phyloP scores from a whole-genome alignment of 2,329 filamentous ascomycete genomes.

The Colletotrichum truncatum region DNA sequence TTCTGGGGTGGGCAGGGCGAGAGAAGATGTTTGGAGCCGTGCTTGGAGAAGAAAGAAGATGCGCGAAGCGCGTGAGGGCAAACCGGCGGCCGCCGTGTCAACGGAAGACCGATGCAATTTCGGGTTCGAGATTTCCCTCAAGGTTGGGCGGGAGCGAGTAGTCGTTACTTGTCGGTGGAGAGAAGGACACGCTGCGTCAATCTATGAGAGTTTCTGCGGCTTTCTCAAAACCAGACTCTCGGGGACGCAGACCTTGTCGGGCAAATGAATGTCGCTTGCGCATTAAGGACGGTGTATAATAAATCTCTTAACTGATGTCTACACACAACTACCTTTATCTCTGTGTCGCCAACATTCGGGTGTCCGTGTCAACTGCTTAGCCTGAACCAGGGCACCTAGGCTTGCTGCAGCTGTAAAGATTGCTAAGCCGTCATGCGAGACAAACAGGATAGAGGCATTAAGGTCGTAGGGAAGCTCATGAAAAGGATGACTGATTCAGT shows the following conservation, averaged over 20 bases:
- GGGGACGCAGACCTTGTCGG: not conserved
- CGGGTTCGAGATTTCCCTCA: slow-evolving; percentile 67
- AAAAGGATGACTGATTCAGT: too few relatives aligned
- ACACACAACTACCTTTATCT: too few relatives aligned
- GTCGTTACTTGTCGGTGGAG: slow-evolving; percentile 73
- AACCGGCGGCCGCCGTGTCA: slow-evolving; percentile 33
- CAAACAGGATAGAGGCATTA: too few relatives aligned
- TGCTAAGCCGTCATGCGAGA: too few relatives aligned
- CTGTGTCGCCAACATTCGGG: too few relatives aligned
- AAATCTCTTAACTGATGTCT: too few relatives aligned
- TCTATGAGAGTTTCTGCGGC: slow-evolving; percentile 90
- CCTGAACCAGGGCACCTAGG: not conserved
- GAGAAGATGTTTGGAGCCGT: slow-evolving; percentile 82
- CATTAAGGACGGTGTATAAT: too few relatives aligned
- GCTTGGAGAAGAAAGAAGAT: slow-evolving; percentile 72
- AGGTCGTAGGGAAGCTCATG: too few relatives aligned
- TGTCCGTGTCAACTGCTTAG: not conserved
- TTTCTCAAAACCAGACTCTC: slow-evolving; percentile 65
- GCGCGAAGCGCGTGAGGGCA: slow-evolving; percentile 32
- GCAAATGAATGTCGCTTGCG: too few relatives aligned
- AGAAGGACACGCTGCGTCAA: slow-evolving; percentile 74
- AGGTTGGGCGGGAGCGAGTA: slow-evolving; percentile 49
- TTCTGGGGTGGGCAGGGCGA: slow-evolving; percentile 69
- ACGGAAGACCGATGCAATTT: slow-evolving; percentile 55
- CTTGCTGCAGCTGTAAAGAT: not conserved